Percentiles rank a stretch among this genome's conserved stretches.
phyloP scores from a whole-genome alignment of 164 flowering plant genomes.

The Amborella trichopoda region DNA sequence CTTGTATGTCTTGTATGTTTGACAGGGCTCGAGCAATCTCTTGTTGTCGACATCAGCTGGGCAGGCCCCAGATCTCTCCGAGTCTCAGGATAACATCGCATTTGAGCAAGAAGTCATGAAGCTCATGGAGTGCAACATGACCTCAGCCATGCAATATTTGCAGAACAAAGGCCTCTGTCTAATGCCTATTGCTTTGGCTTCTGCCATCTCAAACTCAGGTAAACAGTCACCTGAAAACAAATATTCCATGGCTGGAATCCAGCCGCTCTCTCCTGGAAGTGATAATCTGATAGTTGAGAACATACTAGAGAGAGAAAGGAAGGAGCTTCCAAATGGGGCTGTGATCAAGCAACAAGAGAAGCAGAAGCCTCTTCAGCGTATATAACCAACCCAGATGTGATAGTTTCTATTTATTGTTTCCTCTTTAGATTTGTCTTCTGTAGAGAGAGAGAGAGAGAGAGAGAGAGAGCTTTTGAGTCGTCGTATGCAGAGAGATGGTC shows the following conservation, averaged over 20 bases:
- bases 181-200: slow-evolving; percentile 31
- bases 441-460: too few species aligned
- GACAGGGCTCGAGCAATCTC: slow-evolving; percentile 17
- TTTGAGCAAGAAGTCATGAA: slow-evolving; percentile 29
- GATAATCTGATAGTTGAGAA: slow-evolving; percentile 5
- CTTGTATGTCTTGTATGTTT: neutral
- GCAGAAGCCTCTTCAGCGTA: too few species aligned
- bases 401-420: too few species aligned
- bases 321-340: slow-evolving; percentile 4
- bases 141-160: slow-evolving; percentile 28
- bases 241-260: slow-evolving; percentile 1
- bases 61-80: slow-evolving; percentile 9
- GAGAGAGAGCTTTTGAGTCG: too few species aligned
- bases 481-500: too few species aligned
- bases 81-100: slow-evolving; percentile 15
- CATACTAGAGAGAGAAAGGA: neutral
- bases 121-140: slow-evolving; percentile 26
- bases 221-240: slow-evolving; percentile 6
- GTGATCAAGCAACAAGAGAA: slow-evolving; percentile 12
- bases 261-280: slow-evolving; percentile 4
- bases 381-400: too few species aligned
- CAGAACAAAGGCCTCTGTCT: slow-evolving; percentile 27
- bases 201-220: slow-evolving; percentile 17
- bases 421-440: too few species aligned
- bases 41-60: slow-evolving; percentile 14